Percentiles rank a stretch among this genome's conserved stretches.
phyloP scores from a whole-genome alignment of 495 filamentous ascomycete genomes.

The Aspergillus homomorphus region DNA sequence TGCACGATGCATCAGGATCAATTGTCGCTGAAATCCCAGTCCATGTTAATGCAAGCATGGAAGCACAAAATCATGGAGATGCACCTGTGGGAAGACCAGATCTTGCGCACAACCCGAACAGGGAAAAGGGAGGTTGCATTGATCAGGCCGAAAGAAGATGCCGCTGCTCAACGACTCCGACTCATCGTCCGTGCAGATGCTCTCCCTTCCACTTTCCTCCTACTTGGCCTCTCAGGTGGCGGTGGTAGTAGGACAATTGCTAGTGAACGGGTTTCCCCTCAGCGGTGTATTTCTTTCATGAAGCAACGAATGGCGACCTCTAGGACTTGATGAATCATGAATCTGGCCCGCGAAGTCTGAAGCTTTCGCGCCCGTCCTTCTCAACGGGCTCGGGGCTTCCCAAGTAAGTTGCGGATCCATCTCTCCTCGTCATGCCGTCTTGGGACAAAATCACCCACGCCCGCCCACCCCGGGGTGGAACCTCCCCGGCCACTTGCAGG shows the following conservation, averaged over 20 bases:
- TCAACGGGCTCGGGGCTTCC: too few species aligned
- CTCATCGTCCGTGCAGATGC: not conserved
- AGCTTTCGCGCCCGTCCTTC: not conserved
- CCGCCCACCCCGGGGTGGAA: conserved; percentile 1
- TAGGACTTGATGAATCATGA: not conserved
- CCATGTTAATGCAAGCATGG: not conserved
- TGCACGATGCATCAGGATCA: not conserved
- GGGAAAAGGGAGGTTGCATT: not conserved
- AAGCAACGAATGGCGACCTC: not conserved
- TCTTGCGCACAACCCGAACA: not conserved
- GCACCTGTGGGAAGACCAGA: not conserved
- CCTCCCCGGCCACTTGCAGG: conserved; percentile 13
- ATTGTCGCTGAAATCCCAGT: not conserved
- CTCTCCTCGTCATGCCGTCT: conserved; percentile 20
- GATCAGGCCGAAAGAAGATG: too few species aligned
- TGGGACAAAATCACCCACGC: conserved; percentile 13
- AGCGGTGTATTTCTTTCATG: too few species aligned
- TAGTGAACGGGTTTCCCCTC: too few species aligned
- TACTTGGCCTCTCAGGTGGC: too few species aligned
- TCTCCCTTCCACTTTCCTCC: too few species aligned
- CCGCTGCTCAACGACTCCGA: not conserved
- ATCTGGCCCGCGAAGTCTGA: not conserved
- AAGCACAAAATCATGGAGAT: not conserved
- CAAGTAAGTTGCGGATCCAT: too few species aligned
- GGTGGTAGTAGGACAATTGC: too few species aligned